Conservation (phyloP, 2,329 filamentous ascomycete genomes). For the Ophiocordyceps robertsii region DNA sequence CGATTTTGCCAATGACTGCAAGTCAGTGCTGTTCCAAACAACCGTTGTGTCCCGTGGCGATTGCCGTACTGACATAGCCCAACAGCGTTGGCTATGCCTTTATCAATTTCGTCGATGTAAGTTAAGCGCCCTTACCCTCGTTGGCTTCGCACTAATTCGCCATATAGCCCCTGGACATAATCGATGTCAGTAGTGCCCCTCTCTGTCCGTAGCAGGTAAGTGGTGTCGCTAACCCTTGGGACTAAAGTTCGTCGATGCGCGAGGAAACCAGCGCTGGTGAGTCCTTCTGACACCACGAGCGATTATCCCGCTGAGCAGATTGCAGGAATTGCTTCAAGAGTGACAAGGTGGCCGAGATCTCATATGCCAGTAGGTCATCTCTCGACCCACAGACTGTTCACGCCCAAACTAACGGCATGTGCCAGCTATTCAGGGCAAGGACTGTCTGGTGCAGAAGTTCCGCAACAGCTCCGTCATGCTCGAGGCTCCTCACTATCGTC, state of each 20-base stretch:
- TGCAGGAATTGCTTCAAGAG: constrained; percentile 67
- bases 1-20: constrained; percentile 73
- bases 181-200: constrained; percentile 38
- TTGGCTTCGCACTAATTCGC: constrained; percentile 20
- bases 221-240: constrained; percentile 6
- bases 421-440: constrained; percentile 77
- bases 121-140: constrained; percentile 12
- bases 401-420: constrained; percentile 11
- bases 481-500: constrained; percentile 67
- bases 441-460: constrained; percentile 87
- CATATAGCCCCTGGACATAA: constrained; percentile 54
- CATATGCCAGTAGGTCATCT: constrained; percentile 69
- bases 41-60: neutral
- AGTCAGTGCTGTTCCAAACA: constrained; percentile 36
- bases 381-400: accelerated
- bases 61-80: neutral
- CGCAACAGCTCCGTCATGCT: constrained; percentile 94
- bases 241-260: constrained; percentile 53
- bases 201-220: neutral
- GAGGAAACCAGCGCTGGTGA: constrained; percentile 59
- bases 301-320: neutral
- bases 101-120: constrained; percentile 80
- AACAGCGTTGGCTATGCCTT: constrained; percentile 88
- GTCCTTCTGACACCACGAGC: constrained; percentile 3
- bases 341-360: constrained; percentile 77